Percentiles rank a stretch among this genome's conserved stretches.
phyloP scores from a whole-genome alignment of 352 stramenopile species.

The Lagenidium sp. region DNA sequence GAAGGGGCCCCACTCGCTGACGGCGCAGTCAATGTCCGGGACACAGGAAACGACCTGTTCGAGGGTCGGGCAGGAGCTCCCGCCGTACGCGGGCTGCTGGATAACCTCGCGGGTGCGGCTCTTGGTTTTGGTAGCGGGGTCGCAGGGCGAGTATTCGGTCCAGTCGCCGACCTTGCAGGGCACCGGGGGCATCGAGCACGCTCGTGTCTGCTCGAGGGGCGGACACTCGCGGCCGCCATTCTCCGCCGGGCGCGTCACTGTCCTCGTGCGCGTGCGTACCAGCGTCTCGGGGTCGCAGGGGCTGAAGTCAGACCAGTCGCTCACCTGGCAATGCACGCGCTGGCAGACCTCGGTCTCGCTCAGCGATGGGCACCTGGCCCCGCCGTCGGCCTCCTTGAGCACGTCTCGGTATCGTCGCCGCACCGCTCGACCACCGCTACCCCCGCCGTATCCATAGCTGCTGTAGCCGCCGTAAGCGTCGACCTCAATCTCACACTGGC shows the following conservation, averaged over 20 bases:
- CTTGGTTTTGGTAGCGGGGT: slow-evolving; percentile 36
- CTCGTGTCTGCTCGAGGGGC: slow-evolving; percentile 16
- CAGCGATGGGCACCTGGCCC: slow-evolving; percentile 22
- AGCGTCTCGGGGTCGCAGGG: slow-evolving; percentile 5
- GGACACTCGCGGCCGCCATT: slow-evolving; percentile 17
- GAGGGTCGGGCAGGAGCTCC: slow-evolving; percentile 25
- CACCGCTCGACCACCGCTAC: not conserved
- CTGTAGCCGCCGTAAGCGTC: not conserved
- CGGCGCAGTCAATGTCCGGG: slow-evolving; percentile 39
- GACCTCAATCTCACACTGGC: slow-evolving; percentile 20
- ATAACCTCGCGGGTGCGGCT: slow-evolving; percentile 29
- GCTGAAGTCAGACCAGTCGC: slow-evolving; percentile 8
- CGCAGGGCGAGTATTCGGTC: slow-evolving; percentile 31
- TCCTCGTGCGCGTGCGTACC: slow-evolving; percentile 11
- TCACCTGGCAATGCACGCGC: slow-evolving; percentile 25
- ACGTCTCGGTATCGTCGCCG: slow-evolving; percentile 23
- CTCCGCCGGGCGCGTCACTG: slow-evolving; percentile 2
- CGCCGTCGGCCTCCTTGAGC: slow-evolving; percentile 28
- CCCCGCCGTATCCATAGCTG: not conserved
- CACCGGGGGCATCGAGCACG: slow-evolving; percentile 27
- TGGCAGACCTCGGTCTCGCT: slow-evolving; percentile 31
- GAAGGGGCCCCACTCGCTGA: slow-evolving; percentile 31
- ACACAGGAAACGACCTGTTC: slow-evolving; percentile 25
- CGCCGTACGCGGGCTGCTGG: slow-evolving; percentile 20
- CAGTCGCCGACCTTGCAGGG: slow-evolving; percentile 45